Conservation (phyloP, 2,329 filamentous ascomycete genomes). For the Chaetomiaceae sp. region DNA sequence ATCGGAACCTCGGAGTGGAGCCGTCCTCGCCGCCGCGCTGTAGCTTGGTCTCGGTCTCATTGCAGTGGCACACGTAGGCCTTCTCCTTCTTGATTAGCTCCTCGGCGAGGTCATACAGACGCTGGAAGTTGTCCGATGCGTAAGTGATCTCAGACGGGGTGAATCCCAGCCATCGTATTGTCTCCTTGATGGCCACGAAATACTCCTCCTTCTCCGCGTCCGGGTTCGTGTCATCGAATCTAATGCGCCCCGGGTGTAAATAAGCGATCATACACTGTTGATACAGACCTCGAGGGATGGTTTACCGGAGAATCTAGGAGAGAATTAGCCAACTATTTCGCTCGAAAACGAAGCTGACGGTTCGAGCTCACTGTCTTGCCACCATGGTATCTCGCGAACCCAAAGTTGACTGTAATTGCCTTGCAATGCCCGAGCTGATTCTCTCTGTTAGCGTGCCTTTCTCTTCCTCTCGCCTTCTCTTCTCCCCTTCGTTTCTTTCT, state of each 20-base stretch:
- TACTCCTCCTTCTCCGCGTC: too few relatives aligned
- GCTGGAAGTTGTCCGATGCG: slow-evolving; percentile 83
- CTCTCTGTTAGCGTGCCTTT: neutral
- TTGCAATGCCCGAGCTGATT: slow-evolving; percentile 76
- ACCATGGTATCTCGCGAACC: slow-evolving; percentile 59
- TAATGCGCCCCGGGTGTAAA: too few relatives aligned
- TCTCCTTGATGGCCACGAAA: too few relatives aligned
- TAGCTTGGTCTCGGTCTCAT: slow-evolving; percentile 72
- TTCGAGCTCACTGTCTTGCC: slow-evolving; percentile 50
- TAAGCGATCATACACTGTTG: too few relatives aligned
- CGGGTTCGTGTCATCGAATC: too few relatives aligned
- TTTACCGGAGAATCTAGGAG: too few relatives aligned
- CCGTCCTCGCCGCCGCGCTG: slow-evolving; percentile 74
- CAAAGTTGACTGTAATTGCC: slow-evolving; percentile 94
- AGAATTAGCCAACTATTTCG: too few relatives aligned
- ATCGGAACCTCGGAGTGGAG: slow-evolving; percentile 68
- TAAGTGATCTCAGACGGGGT: slow-evolving; percentile 73
- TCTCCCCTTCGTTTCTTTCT: too few relatives aligned
- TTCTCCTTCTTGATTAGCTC: slow-evolving; percentile 67
- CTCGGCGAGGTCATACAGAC: slow-evolving; percentile 81
- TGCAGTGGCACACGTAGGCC: slow-evolving; percentile 83
- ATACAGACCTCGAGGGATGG: too few relatives aligned
- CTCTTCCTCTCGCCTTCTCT: too few relatives aligned
- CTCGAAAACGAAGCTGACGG: too few relatives aligned
- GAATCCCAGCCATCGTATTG: slow-evolving; percentile 82